Evolutionary conservation across 163 green algal species (phyloP), one percentile per base, ranked within the genome.

Genomic region (Scenedesmus sp.): DNA sequence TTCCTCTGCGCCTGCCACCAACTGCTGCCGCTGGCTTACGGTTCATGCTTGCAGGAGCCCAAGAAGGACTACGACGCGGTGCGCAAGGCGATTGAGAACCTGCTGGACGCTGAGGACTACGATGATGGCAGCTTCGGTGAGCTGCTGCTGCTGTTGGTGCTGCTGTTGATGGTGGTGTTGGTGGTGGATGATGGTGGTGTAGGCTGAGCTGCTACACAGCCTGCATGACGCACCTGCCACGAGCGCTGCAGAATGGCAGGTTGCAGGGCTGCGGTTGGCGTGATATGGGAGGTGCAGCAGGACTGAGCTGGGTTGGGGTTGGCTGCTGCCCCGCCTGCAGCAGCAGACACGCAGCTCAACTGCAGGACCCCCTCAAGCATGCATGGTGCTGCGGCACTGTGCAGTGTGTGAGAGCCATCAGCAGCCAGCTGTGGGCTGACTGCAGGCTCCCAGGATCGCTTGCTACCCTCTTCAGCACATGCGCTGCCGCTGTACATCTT

Each of bases 41-140:
- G 6, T n/a, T 7, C 52, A 46, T 46, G 34, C 34, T 76, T 55
- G 3, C 88, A 88, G 79, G 88, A 92, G 88, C 54, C 87, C 91
- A 96, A 96, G 92, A 88, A 81, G 23, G 97, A 98, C 93, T 98
- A 98, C 91, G 91, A 57, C 2, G 95, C 96, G 4, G 97, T 99
- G 67, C 92, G 95, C 16, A 67, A 94, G 46, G 94, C 95, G 2
- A 97, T 99, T 86, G 94, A 96, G 26, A 91, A 94, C 46, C 34
- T 97, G 26, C 84, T 98, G 89, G 92, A 97, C 52, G 67, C 54
- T 12, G 93, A 96, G 3, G 94, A 97, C 34, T 98, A 98, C 81
- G 97, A 99, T 87, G 97, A 98, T 92, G 95, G 97, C 82, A 96
- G 91, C n/a, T 98, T 97, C 89, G 97, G 93, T 84, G 76, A 79